These are phyloP conservation scores for Candida glucosophila DNA, from an alignment of 1,139 yeast species.

Conservation along the genomic window DNA sequence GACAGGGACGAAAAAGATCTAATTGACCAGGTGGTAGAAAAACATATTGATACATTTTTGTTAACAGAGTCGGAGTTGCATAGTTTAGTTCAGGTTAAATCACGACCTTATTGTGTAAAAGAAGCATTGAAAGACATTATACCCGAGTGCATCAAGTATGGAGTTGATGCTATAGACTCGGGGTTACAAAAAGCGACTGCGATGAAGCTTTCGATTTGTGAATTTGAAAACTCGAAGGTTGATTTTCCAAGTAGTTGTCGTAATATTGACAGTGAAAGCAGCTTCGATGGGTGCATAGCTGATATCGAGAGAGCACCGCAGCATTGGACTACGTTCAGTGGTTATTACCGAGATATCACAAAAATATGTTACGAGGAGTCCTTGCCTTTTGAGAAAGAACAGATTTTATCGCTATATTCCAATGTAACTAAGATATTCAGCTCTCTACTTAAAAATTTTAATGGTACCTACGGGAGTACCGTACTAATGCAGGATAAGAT, in stretches of 20 bases:
- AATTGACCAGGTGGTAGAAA: neutral
- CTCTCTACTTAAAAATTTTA: slow-evolving; percentile 12
- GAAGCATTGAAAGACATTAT: slow-evolving; percentile 19
- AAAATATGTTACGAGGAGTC: slow-evolving; percentile 43
- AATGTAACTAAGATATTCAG: slow-evolving; percentile 34
- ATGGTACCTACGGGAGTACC: slow-evolving; percentile 7
- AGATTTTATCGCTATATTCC: slow-evolving; percentile 33
- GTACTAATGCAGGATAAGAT: slow-evolving; percentile 7
- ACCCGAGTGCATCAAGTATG: slow-evolving; percentile 19
- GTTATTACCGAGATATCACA: slow-evolving; percentile 42
- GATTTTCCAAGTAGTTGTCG: slow-evolving; percentile 26
- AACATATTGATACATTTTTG: neutral
- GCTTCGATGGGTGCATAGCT: slow-evolving; percentile 26
- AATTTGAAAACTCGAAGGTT: slow-evolving; percentile 38
- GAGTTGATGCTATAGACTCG: slow-evolving; percentile 24
- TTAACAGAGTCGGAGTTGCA: slow-evolving; percentile 2
- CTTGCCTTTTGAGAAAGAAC: slow-evolving; percentile 45
- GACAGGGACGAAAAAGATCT: neutral
- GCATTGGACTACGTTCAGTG: slow-evolving; percentile 57
- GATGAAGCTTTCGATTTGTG: slow-evolving; percentile 44
- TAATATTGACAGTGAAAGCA: slow-evolving; percentile 6
- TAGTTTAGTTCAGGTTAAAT: too few relatives aligned
- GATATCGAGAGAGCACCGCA: slow-evolving; percentile 37
- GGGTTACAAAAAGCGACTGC: slow-evolving; percentile 29
- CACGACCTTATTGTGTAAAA: slow-evolving; percentile 17